Evolutionary conservation across 1,284 basidiomycete genomes (phyloP), one percentile per base, ranked within the genome.

Genomic region (Mycosarcoma maydis): DNA sequence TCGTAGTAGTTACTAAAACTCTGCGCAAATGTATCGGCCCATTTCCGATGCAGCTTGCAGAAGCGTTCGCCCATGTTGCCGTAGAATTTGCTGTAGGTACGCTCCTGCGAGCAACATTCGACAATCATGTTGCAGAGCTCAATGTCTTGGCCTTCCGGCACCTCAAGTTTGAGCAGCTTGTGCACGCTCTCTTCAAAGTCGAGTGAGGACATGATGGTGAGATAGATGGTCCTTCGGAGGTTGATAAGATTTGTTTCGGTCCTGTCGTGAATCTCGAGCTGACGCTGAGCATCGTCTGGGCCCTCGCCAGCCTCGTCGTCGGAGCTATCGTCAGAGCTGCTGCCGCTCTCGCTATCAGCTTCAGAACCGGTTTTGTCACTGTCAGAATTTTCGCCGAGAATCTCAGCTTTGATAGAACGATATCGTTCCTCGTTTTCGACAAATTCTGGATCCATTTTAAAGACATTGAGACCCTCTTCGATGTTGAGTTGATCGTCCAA

Each of bases 31-130:
- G 86, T 87, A 41, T 94, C 92, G 38, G 90, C 91, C 94, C 95
- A 98, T 10, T 92, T 86, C 24, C 92, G 90, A 82, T 96, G 94
- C 72, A 98, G 86, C 84, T 96, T 96, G 85, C 91, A 91, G 84
- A 98, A 94, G 11, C 95, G 90, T 83, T 98, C 95, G 49, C 93
- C 94, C 74, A 97, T 88, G 30, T 97, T 88, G 19, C 95, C 95
- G 80, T 95, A 98, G 85, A 97, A 98, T 36, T 88, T 92, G 10
- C 91, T 91, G 83, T 97, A 98, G 0, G 95, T 94, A 5, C 95
- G 90, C 82, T 98, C 95, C 85, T 98, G 95, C 3, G 95, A 98
- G 82, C 95, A 98, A 89, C 95, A 98, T 80, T 98, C 95, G 83
- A 98, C 90, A 60, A 98, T 88, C 95, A 98, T 98, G 85, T 98